A percentile compares a stretch with the other conserved stretches of the same genome.
These are phyloP conservation scores for Cytidiella melzeri DNA, from an alignment of 768 basidiomycete genomes.

Conservation along the genomic window DNA sequence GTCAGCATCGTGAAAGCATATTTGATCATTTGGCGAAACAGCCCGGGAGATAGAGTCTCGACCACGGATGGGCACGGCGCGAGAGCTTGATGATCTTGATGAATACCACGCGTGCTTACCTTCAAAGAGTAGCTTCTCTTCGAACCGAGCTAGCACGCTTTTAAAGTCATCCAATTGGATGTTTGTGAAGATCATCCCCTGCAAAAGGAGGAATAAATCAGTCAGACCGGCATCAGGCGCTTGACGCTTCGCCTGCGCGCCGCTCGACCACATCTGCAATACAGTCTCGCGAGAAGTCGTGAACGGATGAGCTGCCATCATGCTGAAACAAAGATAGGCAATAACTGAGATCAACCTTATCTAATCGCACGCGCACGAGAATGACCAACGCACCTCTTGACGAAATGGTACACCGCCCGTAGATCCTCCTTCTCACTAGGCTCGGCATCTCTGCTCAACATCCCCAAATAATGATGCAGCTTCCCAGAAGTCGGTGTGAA, in stretches of 20 bases:
- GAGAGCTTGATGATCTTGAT: too few relatives aligned
- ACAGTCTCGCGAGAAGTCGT: constrained; percentile 85
- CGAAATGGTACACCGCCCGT: constrained; percentile 86
- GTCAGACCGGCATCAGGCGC: constrained; percentile 66
- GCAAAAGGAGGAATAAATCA: constrained; percentile 86
- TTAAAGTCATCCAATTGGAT: constrained; percentile 91
- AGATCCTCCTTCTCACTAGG: constrained; percentile 79
- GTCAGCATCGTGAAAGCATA: neutral
- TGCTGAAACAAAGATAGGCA: constrained; percentile 38
- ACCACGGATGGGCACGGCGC: neutral
- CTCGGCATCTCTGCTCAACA: constrained; percentile 79
- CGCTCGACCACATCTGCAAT: constrained; percentile 78
- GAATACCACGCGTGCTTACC: constrained; percentile 11
- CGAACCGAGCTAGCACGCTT: constrained; percentile 72
- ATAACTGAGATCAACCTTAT: neutral
- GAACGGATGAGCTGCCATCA: constrained; percentile 90
- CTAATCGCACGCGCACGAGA: neutral
- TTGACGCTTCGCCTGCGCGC: constrained; percentile 66
- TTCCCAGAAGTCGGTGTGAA: constrained; percentile 93
- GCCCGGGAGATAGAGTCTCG: neutral
- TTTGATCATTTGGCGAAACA: neutral
- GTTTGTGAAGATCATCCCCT: constrained; percentile 96
- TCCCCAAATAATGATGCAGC: constrained; percentile 88
- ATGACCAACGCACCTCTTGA: constrained; percentile 71
- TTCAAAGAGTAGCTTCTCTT: constrained; percentile 82